Base-by-base conservation (phyloP, 495 filamentous ascomycete species). In the Parathielavia hyrcaniae region DNA sequence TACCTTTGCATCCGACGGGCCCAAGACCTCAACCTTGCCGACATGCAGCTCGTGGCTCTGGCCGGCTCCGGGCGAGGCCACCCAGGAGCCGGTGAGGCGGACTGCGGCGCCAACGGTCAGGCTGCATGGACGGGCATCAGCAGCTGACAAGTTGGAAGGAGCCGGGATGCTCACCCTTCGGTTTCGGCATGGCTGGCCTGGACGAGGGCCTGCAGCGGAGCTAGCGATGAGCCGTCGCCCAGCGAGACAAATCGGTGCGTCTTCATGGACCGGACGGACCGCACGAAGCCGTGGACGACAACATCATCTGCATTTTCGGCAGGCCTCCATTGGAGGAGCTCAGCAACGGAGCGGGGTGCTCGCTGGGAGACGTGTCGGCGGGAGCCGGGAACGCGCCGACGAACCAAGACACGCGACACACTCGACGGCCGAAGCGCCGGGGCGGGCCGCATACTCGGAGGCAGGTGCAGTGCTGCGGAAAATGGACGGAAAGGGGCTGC, bases 211-310 rank as follows among this genome's bases (percentile, higher is more conserved):
- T 98, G 95, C 44, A 97, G 65, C 45, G 90, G 74, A 49, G 84
- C 73, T 46, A 87, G 72, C 34, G 86, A 89, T 14, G 95, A 95
- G 36, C 93, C 93, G 77, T 98, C 93, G 5, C 86, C 84, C 52
- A 98, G 77, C 52, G 89, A 80, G 16, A 90, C 88, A 74, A 98
- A 98, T 14, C 85, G 83, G 59, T 83, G 75, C 44, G 77, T 77
- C 73, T 96, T 96, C 74, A 95, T 91, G 64, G 88, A 86, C 55
- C 95, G 83, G 55, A 97, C 83, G 16, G 89, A 89, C 48, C 89
- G 83, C 59, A 97, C 77, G 71, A 85, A 91, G 36, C 92, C 93
- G 66, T 88, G 79, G 58, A 96, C 75, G 45, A 73, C 68, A 10
- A 77, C 75, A 55, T 72, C 40, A 4, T 64, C 63, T 14, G 53